Evolutionary conservation across 2,329 filamentous ascomycete genomes (phyloP).

Genomic region (Nectriaceae sp.): DNA sequence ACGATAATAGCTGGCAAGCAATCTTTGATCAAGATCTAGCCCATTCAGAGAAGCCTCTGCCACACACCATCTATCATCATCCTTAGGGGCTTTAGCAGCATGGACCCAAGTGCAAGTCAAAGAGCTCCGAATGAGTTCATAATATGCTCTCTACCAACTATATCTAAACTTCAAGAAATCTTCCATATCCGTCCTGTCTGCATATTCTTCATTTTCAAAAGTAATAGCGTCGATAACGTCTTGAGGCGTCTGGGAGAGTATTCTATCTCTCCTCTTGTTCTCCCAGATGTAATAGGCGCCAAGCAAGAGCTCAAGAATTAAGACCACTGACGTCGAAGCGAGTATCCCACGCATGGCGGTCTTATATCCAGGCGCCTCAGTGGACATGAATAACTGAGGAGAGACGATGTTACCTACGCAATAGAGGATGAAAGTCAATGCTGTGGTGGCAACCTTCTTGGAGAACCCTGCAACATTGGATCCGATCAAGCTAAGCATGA

Average conservation of each 20-base stretch:
- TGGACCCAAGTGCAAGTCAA: too few species aligned
- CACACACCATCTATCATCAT: too few species aligned
- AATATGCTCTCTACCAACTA: background rate
- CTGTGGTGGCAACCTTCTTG: constrained; percentile 6
- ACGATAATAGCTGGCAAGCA: too few species aligned
- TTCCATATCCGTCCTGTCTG: background rate
- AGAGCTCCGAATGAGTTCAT: too few species aligned
- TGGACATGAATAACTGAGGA: constrained; percentile 8
- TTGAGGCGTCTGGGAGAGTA: background rate
- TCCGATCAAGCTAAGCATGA: background rate
- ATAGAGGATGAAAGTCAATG: constrained; percentile 6
- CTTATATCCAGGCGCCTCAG: constrained; percentile 5
- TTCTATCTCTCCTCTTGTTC: background rate
- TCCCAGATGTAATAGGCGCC: background rate
- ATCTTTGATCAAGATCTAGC: too few species aligned
- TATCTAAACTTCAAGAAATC: background rate
- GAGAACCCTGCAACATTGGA: constrained; percentile 6
- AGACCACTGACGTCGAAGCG: background rate
- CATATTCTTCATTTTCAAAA: background rate
- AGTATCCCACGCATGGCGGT: constrained; percentile 2
- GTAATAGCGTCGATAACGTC: background rate
- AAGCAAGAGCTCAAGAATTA: background rate
- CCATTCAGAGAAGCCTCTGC: too few species aligned
- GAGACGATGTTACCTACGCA: constrained; percentile 11
- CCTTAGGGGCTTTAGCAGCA: too few species aligned